These are phyloP conservation scores for Albatrellus ellisii DNA, from an alignment of 768 basidiomycete genomes.

Conservation along the genomic window DNA sequence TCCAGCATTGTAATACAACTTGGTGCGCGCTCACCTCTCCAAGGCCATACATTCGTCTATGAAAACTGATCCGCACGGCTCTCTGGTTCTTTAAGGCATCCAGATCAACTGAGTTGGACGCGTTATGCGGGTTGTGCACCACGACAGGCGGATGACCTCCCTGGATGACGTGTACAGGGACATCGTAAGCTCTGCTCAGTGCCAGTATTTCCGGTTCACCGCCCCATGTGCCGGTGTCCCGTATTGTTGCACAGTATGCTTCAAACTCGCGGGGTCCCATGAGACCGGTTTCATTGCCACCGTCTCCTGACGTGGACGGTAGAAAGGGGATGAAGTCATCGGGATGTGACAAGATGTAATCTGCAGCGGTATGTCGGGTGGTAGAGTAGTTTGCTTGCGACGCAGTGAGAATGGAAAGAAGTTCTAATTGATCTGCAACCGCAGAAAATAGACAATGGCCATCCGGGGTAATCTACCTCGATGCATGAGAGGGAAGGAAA, in stretches of 20 bases:
- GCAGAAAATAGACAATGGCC: constrained; percentile 96
- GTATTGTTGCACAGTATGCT: constrained; percentile 66
- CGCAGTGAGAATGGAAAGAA: constrained; percentile 54
- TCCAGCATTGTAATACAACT: background rate
- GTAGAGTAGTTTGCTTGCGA: constrained; percentile 44
- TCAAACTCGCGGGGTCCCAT: constrained; percentile 58
- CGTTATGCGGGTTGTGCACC: constrained; percentile 73
- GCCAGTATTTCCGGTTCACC: constrained; percentile 96
- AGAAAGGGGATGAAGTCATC: constrained; percentile 93
- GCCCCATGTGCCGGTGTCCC: constrained; percentile 86
- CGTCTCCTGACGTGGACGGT: constrained; percentile 60
- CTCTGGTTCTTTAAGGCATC: constrained; percentile 23
- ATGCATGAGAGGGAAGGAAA: background rate
- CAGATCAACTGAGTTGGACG: constrained; percentile 24
- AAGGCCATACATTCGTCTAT: constrained; percentile 86
- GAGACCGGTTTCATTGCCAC: constrained; percentile 50
- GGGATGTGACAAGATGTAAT: constrained; percentile 70
- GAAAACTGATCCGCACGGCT: constrained; percentile 74
- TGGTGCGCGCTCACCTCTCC: constrained; percentile 60
- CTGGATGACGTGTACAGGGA: constrained; percentile 89
- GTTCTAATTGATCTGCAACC: constrained; percentile 77
- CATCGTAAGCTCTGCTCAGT: constrained; percentile 61
- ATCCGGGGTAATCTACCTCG: constrained; percentile 72
- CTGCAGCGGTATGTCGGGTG: constrained; percentile 57
- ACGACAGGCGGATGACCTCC: constrained; percentile 70